phyloP scores from a whole-genome alignment of 768 basidiomycete species.

The Termitomyces sp. region DNA sequence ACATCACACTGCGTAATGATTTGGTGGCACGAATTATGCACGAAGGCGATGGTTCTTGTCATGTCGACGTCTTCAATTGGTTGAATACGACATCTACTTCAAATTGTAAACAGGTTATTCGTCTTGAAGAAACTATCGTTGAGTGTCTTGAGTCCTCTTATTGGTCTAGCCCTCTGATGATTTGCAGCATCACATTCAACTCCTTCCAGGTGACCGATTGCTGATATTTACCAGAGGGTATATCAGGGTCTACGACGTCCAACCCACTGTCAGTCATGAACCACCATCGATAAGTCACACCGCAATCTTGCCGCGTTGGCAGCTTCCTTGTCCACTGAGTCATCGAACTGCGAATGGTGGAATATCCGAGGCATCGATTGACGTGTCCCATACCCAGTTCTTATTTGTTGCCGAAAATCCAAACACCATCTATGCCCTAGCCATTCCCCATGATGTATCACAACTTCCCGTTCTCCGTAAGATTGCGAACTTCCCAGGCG shows the following conservation, averaged over 20 bases:
- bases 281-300: not conserved
- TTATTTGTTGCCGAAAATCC: slow-evolving; percentile 3
- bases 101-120: slow-evolving; percentile 3
- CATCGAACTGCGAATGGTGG: slow-evolving; percentile 5
- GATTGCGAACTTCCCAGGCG: slow-evolving; percentile 2
- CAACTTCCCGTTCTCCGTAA: not conserved
- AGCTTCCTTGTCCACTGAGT: not conserved
- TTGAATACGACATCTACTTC: not conserved
- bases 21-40: slow-evolving; percentile 7
- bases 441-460: slow-evolving; percentile 2
- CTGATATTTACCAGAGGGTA: slow-evolving; percentile 1
- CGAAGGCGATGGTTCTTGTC: not conserved
- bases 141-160: not conserved
- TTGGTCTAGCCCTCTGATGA: not conserved
- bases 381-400: not conserved
- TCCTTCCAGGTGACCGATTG: slow-evolving; percentile 7
- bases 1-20: slow-evolving; percentile 4
- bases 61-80: slow-evolving; percentile 11
- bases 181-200: slow-evolving; percentile 5
- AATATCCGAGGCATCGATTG: slow-evolving; percentile 3
- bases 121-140: not conserved
- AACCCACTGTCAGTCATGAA: not conserved
- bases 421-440: slow-evolving; percentile 1
- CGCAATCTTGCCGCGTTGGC: not conserved
- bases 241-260: slow-evolving; percentile 4